These are phyloP conservation scores for Arthrobotrys pseudoclavata DNA, from an alignment of 2,329 filamentous ascomycete species.

Conservation along the genomic window DNA sequence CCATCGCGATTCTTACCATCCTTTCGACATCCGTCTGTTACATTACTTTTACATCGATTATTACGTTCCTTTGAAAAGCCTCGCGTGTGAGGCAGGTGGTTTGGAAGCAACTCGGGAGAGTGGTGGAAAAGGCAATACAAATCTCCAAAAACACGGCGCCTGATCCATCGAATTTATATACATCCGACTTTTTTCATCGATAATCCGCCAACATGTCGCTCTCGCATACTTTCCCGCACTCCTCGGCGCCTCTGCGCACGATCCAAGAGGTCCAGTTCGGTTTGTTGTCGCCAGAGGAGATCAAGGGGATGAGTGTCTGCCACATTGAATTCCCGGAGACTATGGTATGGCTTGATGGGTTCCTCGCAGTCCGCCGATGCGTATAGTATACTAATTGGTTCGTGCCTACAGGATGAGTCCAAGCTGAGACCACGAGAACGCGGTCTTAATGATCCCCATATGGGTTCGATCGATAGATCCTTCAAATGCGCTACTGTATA, in stretches of 20 bases:
- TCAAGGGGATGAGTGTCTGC: conserved; percentile 97
- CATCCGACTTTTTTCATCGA: conserved; percentile 7
- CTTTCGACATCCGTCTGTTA: conserved; percentile 38
- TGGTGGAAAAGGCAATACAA: conserved; percentile 31
- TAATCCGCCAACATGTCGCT: conserved; percentile 77
- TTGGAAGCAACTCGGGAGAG: conserved; percentile 27
- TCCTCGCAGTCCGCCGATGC: conserved; percentile 16
- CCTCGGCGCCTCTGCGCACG: conserved; percentile 94
- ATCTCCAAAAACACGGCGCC: conserved; percentile 24
- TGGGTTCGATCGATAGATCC: conserved; percentile 95
- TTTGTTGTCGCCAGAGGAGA: conserved; percentile 96
- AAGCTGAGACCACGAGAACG: conserved; percentile 89
- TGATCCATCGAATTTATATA: conserved; percentile 11
- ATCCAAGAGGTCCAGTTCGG: conserved; percentile 99
- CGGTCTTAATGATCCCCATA: conserved; percentile 93
- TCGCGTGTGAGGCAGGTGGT: conserved; percentile 27
- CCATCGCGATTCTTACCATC: conserved; percentile 42
- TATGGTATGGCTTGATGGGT: conserved; percentile 73
- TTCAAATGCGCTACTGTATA: conserved; percentile 86
- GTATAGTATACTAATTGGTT: conserved; percentile 19
- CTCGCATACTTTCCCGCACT: conserved; percentile 89
- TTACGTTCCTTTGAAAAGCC: conserved; percentile 26
- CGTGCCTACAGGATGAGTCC: conserved; percentile 76
- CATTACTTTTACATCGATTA: conserved; percentile 7
- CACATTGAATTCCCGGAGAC: conserved; percentile 99